These are phyloP conservation scores for Rutidosis leptorrhynchoides DNA, from an alignment of 129 eudicot species.

Conservation along the genomic window DNA sequence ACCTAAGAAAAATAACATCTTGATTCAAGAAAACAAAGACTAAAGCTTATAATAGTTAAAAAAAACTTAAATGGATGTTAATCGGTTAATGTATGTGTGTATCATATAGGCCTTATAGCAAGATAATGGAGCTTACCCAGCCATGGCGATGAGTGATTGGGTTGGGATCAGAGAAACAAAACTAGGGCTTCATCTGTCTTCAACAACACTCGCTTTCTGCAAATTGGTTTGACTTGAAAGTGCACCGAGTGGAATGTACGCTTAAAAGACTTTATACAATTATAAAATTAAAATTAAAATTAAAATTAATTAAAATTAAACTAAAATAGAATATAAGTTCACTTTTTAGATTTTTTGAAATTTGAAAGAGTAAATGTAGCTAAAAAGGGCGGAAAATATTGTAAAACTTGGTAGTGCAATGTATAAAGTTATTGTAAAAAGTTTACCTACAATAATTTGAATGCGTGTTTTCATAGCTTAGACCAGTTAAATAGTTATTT, in stretches of 20 bases:
- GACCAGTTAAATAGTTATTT: no score
- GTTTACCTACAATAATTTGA: no score
- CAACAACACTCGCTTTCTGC: not conserved
- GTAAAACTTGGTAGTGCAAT: no score
- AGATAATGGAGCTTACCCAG: conserved; percentile 30
- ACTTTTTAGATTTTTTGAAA: not conserved
- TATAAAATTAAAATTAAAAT: no score
- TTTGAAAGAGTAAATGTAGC: not conserved
- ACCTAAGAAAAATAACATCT: conserved; percentile 14
- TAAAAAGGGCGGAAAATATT: no score
- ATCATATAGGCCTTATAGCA: not conserved
- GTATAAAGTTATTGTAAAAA: no score
- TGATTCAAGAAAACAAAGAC: not conserved
- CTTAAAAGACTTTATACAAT: conserved; percentile 8
- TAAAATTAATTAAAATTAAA: no score
- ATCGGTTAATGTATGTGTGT: not conserved
- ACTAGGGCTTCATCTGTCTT: conserved; percentile 19
- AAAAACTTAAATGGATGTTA: conserved; percentile 11
- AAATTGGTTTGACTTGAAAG: conserved; percentile 22
- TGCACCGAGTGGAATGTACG: conserved; percentile 15
- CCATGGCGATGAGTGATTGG: conserved; percentile 23
- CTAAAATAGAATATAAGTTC: not conserved
- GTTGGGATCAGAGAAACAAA: conserved; percentile 9
- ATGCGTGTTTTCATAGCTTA: no score
- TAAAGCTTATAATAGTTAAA: conserved; percentile 2